Evolutionary conservation across 768 basidiomycete species (phyloP).

Genomic region (Lentinula raphanica): DNA sequence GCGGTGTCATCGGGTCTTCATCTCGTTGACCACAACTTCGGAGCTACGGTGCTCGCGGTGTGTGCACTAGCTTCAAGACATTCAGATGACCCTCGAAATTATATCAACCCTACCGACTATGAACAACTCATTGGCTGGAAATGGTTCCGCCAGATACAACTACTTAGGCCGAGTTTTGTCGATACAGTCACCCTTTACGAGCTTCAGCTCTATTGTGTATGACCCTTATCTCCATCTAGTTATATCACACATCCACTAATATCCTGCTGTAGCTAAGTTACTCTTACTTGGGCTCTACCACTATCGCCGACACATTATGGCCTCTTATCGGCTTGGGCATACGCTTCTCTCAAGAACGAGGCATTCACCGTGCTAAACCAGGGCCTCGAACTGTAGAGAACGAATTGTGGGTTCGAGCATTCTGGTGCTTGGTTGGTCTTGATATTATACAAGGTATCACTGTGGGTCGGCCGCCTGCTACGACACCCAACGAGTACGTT

Average conservation of each 20-base stretch:
- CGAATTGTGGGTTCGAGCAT: slow-evolving; percentile 10
- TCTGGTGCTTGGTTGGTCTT: slow-evolving; percentile 9
- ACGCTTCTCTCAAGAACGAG: slow-evolving; percentile 39
- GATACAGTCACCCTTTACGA: slow-evolving; percentile 30
- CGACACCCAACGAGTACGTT: slow-evolving; percentile 35
- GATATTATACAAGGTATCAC: slow-evolving; percentile 8
- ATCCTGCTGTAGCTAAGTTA: slow-evolving; percentile 14
- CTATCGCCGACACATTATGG: slow-evolving; percentile 24
- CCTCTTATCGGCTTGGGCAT: slow-evolving; percentile 33
- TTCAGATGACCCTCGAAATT: slow-evolving; percentile 38
- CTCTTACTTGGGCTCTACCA: slow-evolving; percentile 24
- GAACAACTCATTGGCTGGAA: slow-evolving; percentile 25
- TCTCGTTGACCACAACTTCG: slow-evolving; percentile 24
- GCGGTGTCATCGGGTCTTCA: slow-evolving; percentile 19
- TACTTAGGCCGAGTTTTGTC: slow-evolving; percentile 27
- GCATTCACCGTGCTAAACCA: slow-evolving; percentile 33
- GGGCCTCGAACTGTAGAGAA: neutral
- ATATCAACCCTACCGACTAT: slow-evolving; percentile 7
- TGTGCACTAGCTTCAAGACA: slow-evolving; percentile 45
- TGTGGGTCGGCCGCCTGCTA: slow-evolving; percentile 48
- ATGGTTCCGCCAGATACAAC: slow-evolving; percentile 30
- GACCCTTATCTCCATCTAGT: slow-evolving; percentile 13
- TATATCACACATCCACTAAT: slow-evolving; percentile 12
- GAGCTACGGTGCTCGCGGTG: slow-evolving; percentile 39
- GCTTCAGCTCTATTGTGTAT: slow-evolving; percentile 31